A percentile compares a stretch with the other conserved stretches of the same genome.
These are phyloP conservation scores for Podaxis mareebaensis DNA, from an alignment of 768 basidiomycete genomes.

Conservation along the genomic window DNA sequence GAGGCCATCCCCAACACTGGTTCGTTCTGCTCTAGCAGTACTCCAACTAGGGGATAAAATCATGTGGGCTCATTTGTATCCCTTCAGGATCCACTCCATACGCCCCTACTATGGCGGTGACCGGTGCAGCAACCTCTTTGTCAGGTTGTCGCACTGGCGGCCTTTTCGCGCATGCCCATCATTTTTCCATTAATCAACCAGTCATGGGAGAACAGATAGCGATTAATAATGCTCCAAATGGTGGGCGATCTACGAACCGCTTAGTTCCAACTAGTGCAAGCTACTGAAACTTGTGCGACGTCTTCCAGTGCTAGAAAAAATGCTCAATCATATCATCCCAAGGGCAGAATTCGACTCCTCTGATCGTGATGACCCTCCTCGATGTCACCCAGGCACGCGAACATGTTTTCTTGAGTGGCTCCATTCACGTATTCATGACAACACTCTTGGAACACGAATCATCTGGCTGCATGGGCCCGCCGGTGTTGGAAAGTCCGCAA, in stretches of 20 bases:
- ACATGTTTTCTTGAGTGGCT: background rate
- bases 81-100: too few relatives aligned
- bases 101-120: background rate
- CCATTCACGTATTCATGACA: background rate
- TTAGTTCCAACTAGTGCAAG: background rate
- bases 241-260: background rate
- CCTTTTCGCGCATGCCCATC: background rate
- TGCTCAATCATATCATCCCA: background rate
- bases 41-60: background rate
- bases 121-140: background rate
- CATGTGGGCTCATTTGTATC: too few relatives aligned
- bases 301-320: background rate
- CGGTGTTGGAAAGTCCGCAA: slow-evolving; percentile 13
- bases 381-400: background rate
- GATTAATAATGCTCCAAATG: background rate
- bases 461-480: slow-evolving; percentile 11
- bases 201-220: background rate
- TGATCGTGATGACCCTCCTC: background rate
- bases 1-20: background rate
- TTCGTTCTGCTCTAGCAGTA: background rate
- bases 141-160: background rate
- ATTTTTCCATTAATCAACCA: background rate
- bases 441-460: background rate
- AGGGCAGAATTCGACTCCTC: background rate
- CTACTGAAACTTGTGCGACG: background rate